Conservation (phyloP, 1,284 basidiomycete genomes). For the Mycosarcoma maydis region DNA sequence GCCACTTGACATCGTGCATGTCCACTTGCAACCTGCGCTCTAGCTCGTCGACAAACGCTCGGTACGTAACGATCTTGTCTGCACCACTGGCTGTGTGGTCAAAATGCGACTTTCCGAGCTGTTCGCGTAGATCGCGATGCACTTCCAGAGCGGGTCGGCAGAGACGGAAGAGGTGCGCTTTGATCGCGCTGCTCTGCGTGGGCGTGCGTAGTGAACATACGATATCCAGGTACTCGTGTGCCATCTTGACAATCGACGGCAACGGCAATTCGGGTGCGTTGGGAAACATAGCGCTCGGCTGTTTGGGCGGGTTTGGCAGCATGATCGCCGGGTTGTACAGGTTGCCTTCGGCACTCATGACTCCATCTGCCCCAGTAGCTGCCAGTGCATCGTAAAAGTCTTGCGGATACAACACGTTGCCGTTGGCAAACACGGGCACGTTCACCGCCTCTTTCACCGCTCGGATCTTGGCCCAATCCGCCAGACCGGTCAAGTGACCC, state of each 20-base stretch:
- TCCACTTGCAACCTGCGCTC: conserved; percentile 75
- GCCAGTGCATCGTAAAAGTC: conserved; percentile 82
- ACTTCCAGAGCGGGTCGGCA: conserved; percentile 79
- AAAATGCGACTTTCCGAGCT: conserved; percentile 71
- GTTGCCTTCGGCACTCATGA: conserved; percentile 96
- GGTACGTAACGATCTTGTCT: conserved; percentile 72
- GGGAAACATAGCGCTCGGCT: conserved; percentile 34
- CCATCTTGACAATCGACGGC: conserved; percentile 75
- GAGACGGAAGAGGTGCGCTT: conserved; percentile 92
- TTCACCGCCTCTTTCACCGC: conserved; percentile 87
- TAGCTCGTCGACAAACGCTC: conserved; percentile 75
- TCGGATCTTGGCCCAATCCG: conserved; percentile 82
- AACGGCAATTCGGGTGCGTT: conserved; percentile 68
- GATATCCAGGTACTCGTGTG: conserved; percentile 86
- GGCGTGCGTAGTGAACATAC: conserved; percentile 78
- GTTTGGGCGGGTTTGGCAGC: conserved; percentile 8
- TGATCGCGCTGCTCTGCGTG: conserved; percentile 80
- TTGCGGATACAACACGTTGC: conserved; percentile 87
- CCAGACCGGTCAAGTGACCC: conserved; percentile 79
- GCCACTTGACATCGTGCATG: conserved; percentile 30
- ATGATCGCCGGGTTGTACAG: conserved; percentile 93
- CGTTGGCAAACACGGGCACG: conserved; percentile 95
- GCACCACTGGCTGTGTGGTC: conserved; percentile 65
- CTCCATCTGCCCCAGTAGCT: conserved; percentile 85
- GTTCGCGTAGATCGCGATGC: conserved; percentile 79